Evolutionary conservation across 306 rosid species (phyloP).

Genomic region (Medicago truncatula): DNA sequence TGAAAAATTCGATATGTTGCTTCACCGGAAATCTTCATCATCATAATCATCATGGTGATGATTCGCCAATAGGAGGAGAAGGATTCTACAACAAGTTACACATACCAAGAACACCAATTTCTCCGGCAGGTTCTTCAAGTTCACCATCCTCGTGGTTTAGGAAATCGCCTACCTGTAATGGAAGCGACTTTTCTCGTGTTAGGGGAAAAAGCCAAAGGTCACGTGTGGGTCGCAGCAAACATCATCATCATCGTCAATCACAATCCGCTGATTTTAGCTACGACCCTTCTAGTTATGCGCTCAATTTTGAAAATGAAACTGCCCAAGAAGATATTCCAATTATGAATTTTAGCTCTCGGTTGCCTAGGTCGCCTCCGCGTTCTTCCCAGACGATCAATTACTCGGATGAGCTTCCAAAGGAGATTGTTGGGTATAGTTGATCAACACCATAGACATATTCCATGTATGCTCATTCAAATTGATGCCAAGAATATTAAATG

Average conservation of each 20-base stretch:
- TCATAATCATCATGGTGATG: neutral
- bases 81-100: conserved; percentile 14
- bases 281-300: conserved; percentile 53
- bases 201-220: conserved; percentile 23
- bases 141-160: neutral
- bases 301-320: conserved; percentile 49
- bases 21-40: conserved; percentile 25
- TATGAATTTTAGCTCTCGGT: conserved; percentile 38
- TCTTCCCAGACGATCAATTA: neutral
- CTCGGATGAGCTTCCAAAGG: neutral
- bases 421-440: conserved; percentile 31
- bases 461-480: too few relatives aligned
- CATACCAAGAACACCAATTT: conserved; percentile 33
- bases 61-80: neutral
- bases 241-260: conserved; percentile 8
- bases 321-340: conserved; percentile 21
- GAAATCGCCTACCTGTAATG: conserved; percentile 16
- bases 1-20: conserved; percentile 48
- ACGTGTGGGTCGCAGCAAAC: conserved; percentile 6
- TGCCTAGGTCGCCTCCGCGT: conserved; percentile 30
- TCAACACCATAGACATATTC: neutral
- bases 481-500: neutral
- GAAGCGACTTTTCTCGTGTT: neutral
- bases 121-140: neutral
- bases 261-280: conserved; percentile 54